A percentile compares a stretch with the other conserved stretches of the same genome.
Evolutionary conservation across 2,329 filamentous ascomycete species (phyloP).

Genomic region (Rutstroemia sp.): DNA sequence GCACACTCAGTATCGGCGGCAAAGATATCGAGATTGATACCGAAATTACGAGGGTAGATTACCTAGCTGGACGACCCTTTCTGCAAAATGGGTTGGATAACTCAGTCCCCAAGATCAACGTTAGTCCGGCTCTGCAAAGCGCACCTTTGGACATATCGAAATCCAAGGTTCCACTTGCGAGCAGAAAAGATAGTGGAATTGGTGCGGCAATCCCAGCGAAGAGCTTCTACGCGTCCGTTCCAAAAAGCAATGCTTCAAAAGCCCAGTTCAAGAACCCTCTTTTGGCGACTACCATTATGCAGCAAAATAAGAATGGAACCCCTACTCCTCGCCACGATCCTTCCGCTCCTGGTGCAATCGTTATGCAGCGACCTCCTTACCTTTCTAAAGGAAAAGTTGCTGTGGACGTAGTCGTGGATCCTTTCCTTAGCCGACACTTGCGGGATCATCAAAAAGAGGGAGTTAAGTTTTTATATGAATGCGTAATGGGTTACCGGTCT

Average conservation of each 20-base stretch:
- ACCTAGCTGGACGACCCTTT: slow-evolving; percentile 41
- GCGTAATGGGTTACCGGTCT: slow-evolving; percentile 64
- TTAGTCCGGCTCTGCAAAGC: slow-evolving; percentile 2
- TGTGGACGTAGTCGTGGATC: slow-evolving; percentile 68
- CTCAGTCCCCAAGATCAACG: slow-evolving; percentile 9
- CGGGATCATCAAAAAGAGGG: slow-evolving; percentile 63
- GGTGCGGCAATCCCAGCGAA: slow-evolving; percentile 31
- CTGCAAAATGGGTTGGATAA: slow-evolving; percentile 25
- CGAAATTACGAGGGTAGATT: slow-evolving; percentile 52
- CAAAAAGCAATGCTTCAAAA: slow-evolving; percentile 34
- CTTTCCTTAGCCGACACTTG: slow-evolving; percentile 52
- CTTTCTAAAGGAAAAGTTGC: slow-evolving; percentile 55
- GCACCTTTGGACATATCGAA: neutral
- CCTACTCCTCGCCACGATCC: slow-evolving; percentile 61
- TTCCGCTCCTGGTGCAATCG: slow-evolving; percentile 47
- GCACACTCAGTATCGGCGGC: slow-evolving; percentile 52
- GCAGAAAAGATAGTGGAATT: slow-evolving; percentile 25
- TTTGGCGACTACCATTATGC: slow-evolving; percentile 42
- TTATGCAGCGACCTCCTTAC: slow-evolving; percentile 55
- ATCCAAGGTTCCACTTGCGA: slow-evolving; percentile 14
- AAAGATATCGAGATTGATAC: slow-evolving; percentile 64
- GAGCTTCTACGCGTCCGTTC: slow-evolving; percentile 31
- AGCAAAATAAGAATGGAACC: slow-evolving; percentile 36
- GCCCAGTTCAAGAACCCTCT: slow-evolving; percentile 56
- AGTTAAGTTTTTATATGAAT: slow-evolving; percentile 66